phyloP scores from a whole-genome alignment of 2,329 filamentous ascomycete species.

The Exophiala xenobiotica region DNA sequence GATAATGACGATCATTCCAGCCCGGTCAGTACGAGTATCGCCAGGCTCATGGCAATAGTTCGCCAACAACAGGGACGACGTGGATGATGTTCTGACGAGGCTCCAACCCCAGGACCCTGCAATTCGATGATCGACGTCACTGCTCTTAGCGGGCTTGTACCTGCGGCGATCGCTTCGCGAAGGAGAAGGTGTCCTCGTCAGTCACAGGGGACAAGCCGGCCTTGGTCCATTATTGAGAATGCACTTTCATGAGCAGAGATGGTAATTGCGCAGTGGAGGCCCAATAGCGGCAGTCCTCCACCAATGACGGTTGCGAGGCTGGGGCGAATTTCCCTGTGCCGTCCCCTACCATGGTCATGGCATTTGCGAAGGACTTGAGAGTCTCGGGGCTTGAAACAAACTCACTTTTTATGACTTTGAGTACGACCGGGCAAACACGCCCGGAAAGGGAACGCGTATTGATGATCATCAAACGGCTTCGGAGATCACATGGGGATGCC shows the following conservation, averaged over 20 bases:
- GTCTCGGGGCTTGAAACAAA: no score
- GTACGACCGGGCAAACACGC: no score
- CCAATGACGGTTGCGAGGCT: no score
- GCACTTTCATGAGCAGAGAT: not conserved
- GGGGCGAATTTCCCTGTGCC: no score
- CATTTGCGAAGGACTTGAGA: no score
- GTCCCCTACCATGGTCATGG: no score
- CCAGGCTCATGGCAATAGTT: no score
- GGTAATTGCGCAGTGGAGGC: not conserved
- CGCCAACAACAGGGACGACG: not conserved
- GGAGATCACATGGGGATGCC: slow-evolving; percentile 1
- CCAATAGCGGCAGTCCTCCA: no score
- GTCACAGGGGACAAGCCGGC: not conserved
- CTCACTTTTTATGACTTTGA: no score
- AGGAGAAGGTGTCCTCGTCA: not conserved
- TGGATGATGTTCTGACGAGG: not conserved
- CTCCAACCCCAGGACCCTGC: not conserved
- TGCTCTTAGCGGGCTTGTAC: slow-evolving; percentile 4
- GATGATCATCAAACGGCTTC: slow-evolving; percentile 7
- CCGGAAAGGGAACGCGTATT: not conserved
- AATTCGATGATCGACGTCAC: slow-evolving; percentile 12
- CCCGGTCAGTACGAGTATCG: no score
- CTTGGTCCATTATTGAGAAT: not conserved
- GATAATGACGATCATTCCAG: no score
- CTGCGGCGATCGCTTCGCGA: slow-evolving; percentile 18